Percentiles rank a stretch among this genome's conserved stretches.
Conservation (phyloP, 495 filamentous ascomycete species). For the Trichoderma gamsii region DNA sequence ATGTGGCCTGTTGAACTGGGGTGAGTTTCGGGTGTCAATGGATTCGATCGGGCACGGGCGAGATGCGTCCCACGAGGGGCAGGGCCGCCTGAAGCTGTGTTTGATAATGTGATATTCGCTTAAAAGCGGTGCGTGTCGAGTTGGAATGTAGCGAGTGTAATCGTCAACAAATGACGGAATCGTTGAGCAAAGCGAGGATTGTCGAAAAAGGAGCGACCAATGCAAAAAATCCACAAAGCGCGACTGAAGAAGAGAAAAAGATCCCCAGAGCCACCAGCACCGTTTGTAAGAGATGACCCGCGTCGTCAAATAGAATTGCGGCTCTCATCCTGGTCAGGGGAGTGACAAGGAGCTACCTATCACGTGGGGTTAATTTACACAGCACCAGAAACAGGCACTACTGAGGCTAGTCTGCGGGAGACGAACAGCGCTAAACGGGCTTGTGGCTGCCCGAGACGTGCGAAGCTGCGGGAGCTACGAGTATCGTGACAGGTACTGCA, state of each 20-base stretch:
- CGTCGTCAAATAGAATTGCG: not conserved
- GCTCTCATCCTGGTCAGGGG: constrained; percentile 9
- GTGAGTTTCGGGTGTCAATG: constrained; percentile 12
- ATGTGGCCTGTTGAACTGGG: not conserved
- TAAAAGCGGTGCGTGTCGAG: not conserved
- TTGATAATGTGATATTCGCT: not conserved
- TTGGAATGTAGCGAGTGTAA: not conserved
- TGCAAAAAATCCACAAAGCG: not conserved
- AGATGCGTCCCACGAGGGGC: not conserved
- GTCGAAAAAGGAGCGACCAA: constrained; percentile 3
- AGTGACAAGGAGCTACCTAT: constrained; percentile 2
- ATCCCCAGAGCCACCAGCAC: not conserved
- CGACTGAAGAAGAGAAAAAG: not conserved
- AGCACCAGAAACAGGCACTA: not conserved
- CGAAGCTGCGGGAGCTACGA: too few species aligned
- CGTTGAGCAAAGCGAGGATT: not conserved
- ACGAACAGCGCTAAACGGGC: not conserved
- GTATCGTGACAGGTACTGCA: too few species aligned
- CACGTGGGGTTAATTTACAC: constrained; percentile 8
- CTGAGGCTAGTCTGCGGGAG: not conserved
- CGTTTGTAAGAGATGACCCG: not conserved
- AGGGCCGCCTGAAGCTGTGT: not conserved
- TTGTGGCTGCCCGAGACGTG: not conserved
- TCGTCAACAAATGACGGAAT: constrained; percentile 6
- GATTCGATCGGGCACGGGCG: not conserved